phyloP scores from a whole-genome alignment of 2,329 filamentous ascomycete species.

The Sclerotinia trifoliorum region DNA sequence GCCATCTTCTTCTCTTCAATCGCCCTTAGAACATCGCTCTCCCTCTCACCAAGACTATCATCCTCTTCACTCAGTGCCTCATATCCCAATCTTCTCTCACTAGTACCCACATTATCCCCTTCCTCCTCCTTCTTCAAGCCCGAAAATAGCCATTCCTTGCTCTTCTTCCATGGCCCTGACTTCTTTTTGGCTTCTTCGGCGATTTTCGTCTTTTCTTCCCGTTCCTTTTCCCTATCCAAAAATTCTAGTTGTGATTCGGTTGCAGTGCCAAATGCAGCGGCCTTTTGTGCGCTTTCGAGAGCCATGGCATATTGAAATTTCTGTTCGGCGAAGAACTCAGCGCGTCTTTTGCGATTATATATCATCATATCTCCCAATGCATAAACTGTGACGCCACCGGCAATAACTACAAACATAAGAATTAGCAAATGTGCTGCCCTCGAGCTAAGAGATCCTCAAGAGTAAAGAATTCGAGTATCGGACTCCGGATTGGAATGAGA shows the following conservation, averaged over 20 bases:
- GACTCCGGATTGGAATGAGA: neutral
- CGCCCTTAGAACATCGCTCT: slow-evolving; percentile 35
- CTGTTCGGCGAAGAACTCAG: slow-evolving; percentile 56
- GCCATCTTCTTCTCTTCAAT: slow-evolving; percentile 37
- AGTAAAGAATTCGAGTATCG: neutral
- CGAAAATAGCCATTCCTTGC: slow-evolving; percentile 39
- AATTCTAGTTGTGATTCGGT: slow-evolving; percentile 52
- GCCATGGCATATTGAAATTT: slow-evolving; percentile 48
- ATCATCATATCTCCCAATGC: slow-evolving; percentile 65
- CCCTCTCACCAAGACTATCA: slow-evolving; percentile 28
- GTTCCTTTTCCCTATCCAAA: slow-evolving; percentile 58
- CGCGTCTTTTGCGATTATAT: slow-evolving; percentile 64
- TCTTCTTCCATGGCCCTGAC: slow-evolving; percentile 33
- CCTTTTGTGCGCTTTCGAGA: slow-evolving; percentile 46
- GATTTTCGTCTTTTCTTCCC: slow-evolving; percentile 28
- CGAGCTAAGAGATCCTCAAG: slow-evolving; percentile 24
- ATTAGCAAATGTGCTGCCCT: slow-evolving; percentile 5
- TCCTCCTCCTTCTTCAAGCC: slow-evolving; percentile 40
- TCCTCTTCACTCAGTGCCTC: slow-evolving; percentile 34
- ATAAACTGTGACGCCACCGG: slow-evolving; percentile 60
- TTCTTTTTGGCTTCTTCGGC: slow-evolving; percentile 33
- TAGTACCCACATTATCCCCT: slow-evolving; percentile 32
- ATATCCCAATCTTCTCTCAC: slow-evolving; percentile 31
- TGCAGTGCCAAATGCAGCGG: slow-evolving; percentile 45
- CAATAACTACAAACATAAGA: slow-evolving; percentile 48